Percentiles rank a stretch among this genome's conserved stretches.
Evolutionary conservation across 805 yeast genomes (phyloP).

Genomic region (Cyberlindnera euphorbiae): DNA sequence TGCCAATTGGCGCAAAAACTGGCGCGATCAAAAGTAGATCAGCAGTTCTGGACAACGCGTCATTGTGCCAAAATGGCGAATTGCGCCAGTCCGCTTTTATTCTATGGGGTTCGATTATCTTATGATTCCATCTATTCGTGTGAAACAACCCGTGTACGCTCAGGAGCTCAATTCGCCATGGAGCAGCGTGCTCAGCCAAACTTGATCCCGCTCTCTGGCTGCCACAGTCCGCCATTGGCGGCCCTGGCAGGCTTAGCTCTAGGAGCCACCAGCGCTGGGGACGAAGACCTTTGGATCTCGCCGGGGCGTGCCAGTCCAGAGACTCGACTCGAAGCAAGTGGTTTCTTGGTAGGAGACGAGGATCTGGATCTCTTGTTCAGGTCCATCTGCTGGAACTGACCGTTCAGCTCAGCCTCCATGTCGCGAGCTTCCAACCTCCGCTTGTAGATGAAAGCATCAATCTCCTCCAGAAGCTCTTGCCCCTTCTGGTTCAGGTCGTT

Average conservation of each 20-base stretch:
- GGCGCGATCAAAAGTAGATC: too few species aligned
- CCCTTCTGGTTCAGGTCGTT: constrained; percentile 49
- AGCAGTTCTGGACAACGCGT: too few species aligned
- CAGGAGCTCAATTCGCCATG: too few species aligned
- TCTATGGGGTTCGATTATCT: too few species aligned
- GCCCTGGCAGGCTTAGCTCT: constrained; percentile 15
- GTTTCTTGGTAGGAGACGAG: constrained; percentile 2
- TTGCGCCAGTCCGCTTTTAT: too few species aligned
- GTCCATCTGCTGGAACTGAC: constrained; percentile 28
- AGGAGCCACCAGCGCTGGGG: constrained; percentile 22
- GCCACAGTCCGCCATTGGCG: constrained; percentile 28
- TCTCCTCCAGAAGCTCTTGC: constrained; percentile 39
- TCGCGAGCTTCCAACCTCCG: constrained; percentile 51
- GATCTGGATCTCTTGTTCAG: constrained; percentile 4
- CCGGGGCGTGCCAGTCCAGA: not conserved
- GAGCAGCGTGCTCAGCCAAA: constrained; percentile 16
- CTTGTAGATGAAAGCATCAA: constrained; percentile 46
- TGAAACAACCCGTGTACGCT: too few species aligned
- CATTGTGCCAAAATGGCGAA: too few species aligned
- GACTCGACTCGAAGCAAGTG: not conserved
- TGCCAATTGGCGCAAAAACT: too few species aligned
- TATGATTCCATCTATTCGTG: too few species aligned
- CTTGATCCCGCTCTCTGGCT: constrained; percentile 24
- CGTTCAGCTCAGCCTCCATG: constrained; percentile 35
- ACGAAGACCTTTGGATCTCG: constrained; percentile 6